Evolutionary conservation across 2,329 filamentous ascomycete species (phyloP).

Genomic region (Ophiostoma triangulosporum): DNA sequence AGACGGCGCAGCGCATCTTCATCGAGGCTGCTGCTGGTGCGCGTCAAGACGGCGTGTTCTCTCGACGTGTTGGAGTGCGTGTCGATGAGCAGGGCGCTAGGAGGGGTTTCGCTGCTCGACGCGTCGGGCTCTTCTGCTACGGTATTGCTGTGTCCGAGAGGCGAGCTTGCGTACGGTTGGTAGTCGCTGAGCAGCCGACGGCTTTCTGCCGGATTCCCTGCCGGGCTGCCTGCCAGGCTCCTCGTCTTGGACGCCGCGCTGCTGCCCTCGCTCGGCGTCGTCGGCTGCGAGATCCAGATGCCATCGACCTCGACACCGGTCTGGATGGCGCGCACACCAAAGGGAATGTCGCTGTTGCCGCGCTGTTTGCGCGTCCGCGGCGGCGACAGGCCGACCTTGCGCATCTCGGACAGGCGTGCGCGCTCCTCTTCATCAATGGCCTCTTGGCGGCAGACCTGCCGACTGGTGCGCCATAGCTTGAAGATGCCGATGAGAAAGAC

Average conservation of each 20-base stretch:
- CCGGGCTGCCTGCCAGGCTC: background rate
- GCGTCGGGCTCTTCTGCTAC: too few species aligned
- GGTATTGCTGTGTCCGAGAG: background rate
- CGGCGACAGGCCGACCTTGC: slow-evolving; percentile 36
- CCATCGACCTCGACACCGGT: slow-evolving; percentile 73
- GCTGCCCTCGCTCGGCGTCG: slow-evolving; percentile 24
- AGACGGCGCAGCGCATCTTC: slow-evolving; percentile 18
- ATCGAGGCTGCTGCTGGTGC: slow-evolving; percentile 11
- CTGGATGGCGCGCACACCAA: slow-evolving; percentile 75
- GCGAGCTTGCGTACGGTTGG: background rate
- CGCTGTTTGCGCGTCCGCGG: slow-evolving; percentile 19
- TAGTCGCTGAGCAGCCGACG: background rate
- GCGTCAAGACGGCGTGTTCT: slow-evolving; percentile 5
- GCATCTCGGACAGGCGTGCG: slow-evolving; percentile 38
- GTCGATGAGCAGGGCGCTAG: background rate
- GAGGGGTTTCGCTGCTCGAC: background rate
- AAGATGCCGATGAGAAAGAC: slow-evolving; percentile 55
- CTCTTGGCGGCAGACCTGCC: slow-evolving; percentile 41
- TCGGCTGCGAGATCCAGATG: slow-evolving; percentile 56
- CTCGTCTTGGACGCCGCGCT: slow-evolving; percentile 14
- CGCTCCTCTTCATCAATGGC: slow-evolving; percentile 54
- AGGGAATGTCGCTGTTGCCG: slow-evolving; percentile 52
- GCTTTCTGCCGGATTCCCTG: background rate
- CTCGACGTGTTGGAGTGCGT: slow-evolving; percentile 8
- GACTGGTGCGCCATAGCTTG: slow-evolving; percentile 53